phyloP scores from a whole-genome alignment of 805 yeast genomes.

The Lipomyces starkeyi region DNA sequence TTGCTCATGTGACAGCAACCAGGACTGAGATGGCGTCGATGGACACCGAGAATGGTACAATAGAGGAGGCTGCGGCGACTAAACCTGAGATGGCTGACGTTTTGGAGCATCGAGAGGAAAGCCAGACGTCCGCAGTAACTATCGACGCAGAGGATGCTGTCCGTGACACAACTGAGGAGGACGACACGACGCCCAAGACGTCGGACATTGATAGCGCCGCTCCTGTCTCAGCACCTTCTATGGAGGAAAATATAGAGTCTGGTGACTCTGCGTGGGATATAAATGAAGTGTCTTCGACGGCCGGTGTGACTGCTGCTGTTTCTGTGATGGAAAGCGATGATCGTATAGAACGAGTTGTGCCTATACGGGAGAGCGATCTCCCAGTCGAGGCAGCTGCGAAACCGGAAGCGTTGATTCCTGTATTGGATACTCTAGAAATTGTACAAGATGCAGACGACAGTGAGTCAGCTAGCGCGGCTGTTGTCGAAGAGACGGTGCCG shows the following conservation, averaged over 20 bases:
- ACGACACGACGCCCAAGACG: background rate
- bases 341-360: background rate
- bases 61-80: background rate
- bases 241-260: background rate
- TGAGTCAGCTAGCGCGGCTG: background rate
- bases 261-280: background rate
- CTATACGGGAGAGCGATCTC: background rate
- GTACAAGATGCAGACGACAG: background rate
- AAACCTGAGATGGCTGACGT: background rate
- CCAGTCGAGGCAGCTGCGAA: background rate
- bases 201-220: background rate
- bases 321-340: background rate
- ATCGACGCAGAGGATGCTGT: conserved; percentile 5
- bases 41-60: no score
- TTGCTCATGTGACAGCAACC: no score
- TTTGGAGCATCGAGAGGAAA: background rate
- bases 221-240: background rate
- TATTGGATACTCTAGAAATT: background rate
- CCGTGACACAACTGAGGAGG: conserved; percentile 4
- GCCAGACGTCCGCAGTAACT: background rate
- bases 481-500: no score
- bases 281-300: background rate
- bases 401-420: background rate
- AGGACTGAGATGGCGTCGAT: no score
- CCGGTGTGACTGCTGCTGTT: background rate